Evolutionary conservation across 1,284 basidiomycete species (phyloP), one percentile per base, ranked within the genome.

Genomic region (Tilletia caries): DNA sequence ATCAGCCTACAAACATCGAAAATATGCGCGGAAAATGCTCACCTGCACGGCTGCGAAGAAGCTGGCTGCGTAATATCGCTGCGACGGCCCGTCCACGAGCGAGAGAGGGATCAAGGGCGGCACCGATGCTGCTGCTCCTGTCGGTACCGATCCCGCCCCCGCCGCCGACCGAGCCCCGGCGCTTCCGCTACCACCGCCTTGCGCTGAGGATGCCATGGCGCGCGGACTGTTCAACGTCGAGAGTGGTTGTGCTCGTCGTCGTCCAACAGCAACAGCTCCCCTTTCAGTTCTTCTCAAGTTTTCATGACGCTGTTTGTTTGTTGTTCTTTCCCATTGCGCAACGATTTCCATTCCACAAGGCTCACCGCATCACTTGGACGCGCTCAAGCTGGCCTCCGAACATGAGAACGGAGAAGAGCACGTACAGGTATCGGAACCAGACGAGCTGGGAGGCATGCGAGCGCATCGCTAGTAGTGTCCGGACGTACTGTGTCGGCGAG

Each of bases 21-120:
- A 13, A 54, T 8, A 54, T 54, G 37, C 0, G 15, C 1, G 25
- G 23, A 29, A 66, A 64, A n/a, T n/a, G n/a, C 73, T 71, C 54
- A 87, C 87, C 83, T 87, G 86, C 27, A 86, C 78, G 50, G 86
- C 83, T 3, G 84, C 79, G 44, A 85, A 86, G 50, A 86, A 75
- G 64, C 86, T 85, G 27, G 87, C 77, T 20, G 84, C 83, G 75
- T 88, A 88, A 33, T 86, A 80, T 58, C 87, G 83, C 76, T 88
- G 87, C 2, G 86, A 84, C 2, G 87, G 87, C n/a, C 82, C 80
- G 68, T 84, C 83, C 66, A 84, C 68, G 52, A 83, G 71, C 37
- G 76, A 76, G 54, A 82, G 77, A 23, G 84, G 80, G 50, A 85
- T 80, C 29, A 82, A 75, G 1, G 84, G 83, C 71, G 58, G 58